Base-by-base conservation (phyloP, 768 basidiomycete species). In the Psilocybe subaeruginosa region DNA sequence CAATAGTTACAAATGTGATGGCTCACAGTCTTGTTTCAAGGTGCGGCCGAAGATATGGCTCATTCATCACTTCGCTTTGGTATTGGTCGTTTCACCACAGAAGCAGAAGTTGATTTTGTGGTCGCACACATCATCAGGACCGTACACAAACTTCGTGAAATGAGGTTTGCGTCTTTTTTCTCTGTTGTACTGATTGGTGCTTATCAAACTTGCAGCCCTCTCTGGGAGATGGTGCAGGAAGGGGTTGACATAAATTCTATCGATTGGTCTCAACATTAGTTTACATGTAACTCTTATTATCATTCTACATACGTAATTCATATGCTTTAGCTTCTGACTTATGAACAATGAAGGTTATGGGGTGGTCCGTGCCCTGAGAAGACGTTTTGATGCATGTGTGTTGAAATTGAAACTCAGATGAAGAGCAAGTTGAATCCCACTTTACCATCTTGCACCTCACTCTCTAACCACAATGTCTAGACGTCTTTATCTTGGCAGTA, bases 151-250 rank as follows among this genome's bases (percentile, higher is more conserved):
- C 83, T 99, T 64, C 86, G 97, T 54, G 97, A 99, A 62, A 95
- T 99, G 93, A 96, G 92, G 91, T 88, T 16, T n/a, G 16, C 5
- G 6, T 54, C 31, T 82, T 71, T 47, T 14, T 12, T 53, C 29
- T 59, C 60, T 23, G 33, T 58, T 19, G 45, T 54, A 52, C 30
- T 48, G 19, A 59, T 9, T 16, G 41, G 63, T 56, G 54, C 62
- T 64, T 59, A 68, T 27, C 19, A 37, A 53, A 17, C 46, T 54
- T 54, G 1, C 63, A 93, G 94, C 70, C 97, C 97, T 35, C 77
- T 99, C 56, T 99, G 97, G 97, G 97, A 99, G 78, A 98, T 99
- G 96, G 96, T 99, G 14, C 95, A 97, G 77, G 97, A 99, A 73
- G 97, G 97, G 46, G 96, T 99, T 61, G 97, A 99, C 74, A 85